phyloP scores from a whole-genome alignment of 805 yeast genomes.

The Kazachstania taianensis region DNA sequence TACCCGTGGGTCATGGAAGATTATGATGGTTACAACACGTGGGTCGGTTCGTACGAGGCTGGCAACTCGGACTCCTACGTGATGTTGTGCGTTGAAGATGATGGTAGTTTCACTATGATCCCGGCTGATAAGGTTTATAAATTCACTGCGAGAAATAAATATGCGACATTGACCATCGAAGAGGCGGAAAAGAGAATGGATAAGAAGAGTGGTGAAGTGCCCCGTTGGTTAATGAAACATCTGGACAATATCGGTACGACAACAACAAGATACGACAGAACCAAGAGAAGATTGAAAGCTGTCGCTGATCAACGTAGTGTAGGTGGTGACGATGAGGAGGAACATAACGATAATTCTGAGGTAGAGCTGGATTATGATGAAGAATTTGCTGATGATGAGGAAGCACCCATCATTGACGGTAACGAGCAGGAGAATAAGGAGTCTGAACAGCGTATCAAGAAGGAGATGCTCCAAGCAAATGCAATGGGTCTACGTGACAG shows the following conservation, averaged over 20 bases:
- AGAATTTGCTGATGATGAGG: slow-evolving; percentile 97
- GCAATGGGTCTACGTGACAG: slow-evolving; percentile 56
- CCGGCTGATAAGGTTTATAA: slow-evolving; percentile 92
- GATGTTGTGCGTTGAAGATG: slow-evolving; percentile 71
- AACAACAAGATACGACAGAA: slow-evolving; percentile 42
- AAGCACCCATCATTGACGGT: slow-evolving; percentile 95
- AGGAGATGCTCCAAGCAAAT: slow-evolving; percentile 75
- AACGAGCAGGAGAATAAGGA: slow-evolving; percentile 90
- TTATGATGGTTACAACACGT: slow-evolving; percentile 85
- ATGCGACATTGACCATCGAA: slow-evolving; percentile 86
- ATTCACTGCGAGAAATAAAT: slow-evolving; percentile 87
- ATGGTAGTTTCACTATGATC: slow-evolving; percentile 76
- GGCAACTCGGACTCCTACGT: slow-evolving; percentile 77
- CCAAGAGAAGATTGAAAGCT: slow-evolving; percentile 37
- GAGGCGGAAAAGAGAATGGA: slow-evolving; percentile 96
- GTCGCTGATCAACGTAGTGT: slow-evolving; percentile 34
- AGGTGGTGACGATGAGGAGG: slow-evolving; percentile 32
- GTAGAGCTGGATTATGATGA: slow-evolving; percentile 93
- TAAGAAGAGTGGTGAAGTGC: slow-evolving; percentile 56
- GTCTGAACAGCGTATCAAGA: slow-evolving; percentile 73
- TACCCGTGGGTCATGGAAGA: slow-evolving; percentile 99
- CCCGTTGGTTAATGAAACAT: slow-evolving; percentile 94
- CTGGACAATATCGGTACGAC: slow-evolving; percentile 53
- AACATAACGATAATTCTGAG: slow-evolving; percentile 61
- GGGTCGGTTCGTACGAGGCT: slow-evolving; percentile 95